Conservation (phyloP, 306 rosid genomes). For the Psophocarpus tetragonolobus region DNA sequence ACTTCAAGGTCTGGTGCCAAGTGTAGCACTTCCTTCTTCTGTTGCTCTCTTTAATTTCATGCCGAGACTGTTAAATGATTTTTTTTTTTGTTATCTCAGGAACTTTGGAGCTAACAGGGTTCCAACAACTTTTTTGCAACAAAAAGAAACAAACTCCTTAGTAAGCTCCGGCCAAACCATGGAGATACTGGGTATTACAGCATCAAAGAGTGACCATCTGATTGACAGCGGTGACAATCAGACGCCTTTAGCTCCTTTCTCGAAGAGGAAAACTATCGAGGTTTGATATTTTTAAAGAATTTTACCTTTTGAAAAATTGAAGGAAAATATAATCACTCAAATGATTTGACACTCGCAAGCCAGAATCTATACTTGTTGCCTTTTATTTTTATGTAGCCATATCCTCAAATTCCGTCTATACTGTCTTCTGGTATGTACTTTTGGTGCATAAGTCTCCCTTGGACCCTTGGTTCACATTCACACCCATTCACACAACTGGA, state of each 20-base stretch:
- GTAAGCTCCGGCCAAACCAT: slow-evolving; percentile 36
- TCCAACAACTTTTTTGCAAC: slow-evolving; percentile 40
- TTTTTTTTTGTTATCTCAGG: slow-evolving; percentile 40
- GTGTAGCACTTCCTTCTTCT: slow-evolving; percentile 20
- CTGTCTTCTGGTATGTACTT: slow-evolving; percentile 8
- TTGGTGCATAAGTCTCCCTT: slow-evolving; percentile 16
- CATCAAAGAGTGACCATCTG: slow-evolving; percentile 40
- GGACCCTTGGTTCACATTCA: not conserved
- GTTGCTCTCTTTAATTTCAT: slow-evolving; percentile 9
- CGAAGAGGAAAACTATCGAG: slow-evolving; percentile 73
- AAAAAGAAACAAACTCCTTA: slow-evolving; percentile 39
- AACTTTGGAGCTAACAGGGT: slow-evolving; percentile 40
- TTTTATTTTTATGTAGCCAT: not conserved
- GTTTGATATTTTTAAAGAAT: slow-evolving; percentile 38
- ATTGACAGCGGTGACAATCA: slow-evolving; percentile 47
- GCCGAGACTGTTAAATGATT: slow-evolving; percentile 27
- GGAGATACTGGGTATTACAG: slow-evolving; percentile 40
- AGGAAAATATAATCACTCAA: slow-evolving; percentile 4
- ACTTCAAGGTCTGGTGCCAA: slow-evolving; percentile 49
- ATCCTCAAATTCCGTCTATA: slow-evolving; percentile 18
- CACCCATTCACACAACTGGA: not conserved
- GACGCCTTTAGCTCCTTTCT: slow-evolving; percentile 35
- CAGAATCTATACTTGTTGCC: not conserved
- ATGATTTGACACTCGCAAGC: slow-evolving; percentile 26
- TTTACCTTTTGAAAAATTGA: slow-evolving; percentile 12